Evolutionary conservation across 73 alveolate species (phyloP).

Genomic region (Effrenium voratum): DNA sequence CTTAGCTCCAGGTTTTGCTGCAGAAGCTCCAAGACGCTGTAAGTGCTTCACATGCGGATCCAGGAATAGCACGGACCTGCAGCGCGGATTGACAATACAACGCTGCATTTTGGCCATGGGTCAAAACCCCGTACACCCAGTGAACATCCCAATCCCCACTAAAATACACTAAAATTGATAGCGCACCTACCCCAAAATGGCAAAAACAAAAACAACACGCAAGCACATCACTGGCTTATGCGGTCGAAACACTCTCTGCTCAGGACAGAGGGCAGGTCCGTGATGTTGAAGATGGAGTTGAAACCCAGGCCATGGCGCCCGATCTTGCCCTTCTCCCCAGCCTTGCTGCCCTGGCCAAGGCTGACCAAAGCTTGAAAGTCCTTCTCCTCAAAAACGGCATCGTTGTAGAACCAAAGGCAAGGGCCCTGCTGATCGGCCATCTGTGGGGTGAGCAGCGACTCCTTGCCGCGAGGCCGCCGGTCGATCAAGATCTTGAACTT

Average conservation of each 20-base stretch:
- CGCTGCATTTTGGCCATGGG: neutral
- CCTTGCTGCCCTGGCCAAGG: slow-evolving; percentile 42
- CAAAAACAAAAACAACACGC: too few species aligned
- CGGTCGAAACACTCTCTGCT: too few species aligned
- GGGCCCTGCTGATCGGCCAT: slow-evolving; percentile 44
- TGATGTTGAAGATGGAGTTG: slow-evolving; percentile 57
- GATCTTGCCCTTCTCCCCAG: slow-evolving; percentile 40
- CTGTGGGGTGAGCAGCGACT: neutral
- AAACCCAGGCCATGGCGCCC: slow-evolving; percentile 48
- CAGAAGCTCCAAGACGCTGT: neutral
- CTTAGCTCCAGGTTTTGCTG: neutral
- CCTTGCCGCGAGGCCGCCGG: slow-evolving; percentile 40
- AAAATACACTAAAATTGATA: too few species aligned
- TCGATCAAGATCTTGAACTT: slow-evolving; percentile 3
- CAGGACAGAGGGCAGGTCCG: slow-evolving; percentile 37
- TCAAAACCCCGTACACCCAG: neutral
- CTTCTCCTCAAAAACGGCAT: slow-evolving; percentile 38
- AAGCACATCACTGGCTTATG: too few species aligned
- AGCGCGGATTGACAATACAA: neutral
- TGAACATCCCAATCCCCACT: neutral
- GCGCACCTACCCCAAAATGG: too few species aligned
- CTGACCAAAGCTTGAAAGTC: slow-evolving; percentile 27
- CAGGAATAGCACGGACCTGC: neutral
- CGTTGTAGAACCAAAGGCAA: slow-evolving; percentile 41
- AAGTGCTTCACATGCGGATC: neutral